Conservation (phyloP, 352 stramenopile species). For the Phytophthora cactorum region DNA sequence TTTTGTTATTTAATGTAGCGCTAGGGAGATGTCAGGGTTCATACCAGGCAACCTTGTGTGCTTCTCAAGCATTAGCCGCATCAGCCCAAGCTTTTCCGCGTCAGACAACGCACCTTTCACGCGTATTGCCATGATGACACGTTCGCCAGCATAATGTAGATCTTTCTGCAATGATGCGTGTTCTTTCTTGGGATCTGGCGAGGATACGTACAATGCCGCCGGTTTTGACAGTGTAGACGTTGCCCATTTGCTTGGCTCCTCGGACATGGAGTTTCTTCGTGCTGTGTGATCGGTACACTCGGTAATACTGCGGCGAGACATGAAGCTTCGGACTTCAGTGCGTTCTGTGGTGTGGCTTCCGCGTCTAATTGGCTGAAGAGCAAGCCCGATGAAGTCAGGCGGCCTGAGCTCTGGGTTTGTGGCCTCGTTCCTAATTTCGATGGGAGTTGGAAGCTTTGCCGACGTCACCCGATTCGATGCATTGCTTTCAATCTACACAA, state of each 20-base stretch:
- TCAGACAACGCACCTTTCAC: conserved; percentile 54
- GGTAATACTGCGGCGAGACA: conserved; percentile 27
- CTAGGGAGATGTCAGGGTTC: not conserved
- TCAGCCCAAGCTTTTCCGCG: conserved; percentile 65
- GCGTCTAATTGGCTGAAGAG: conserved; percentile 3
- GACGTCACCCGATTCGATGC: conserved; percentile 18
- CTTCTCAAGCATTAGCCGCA: conserved; percentile 56
- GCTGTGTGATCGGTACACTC: conserved; percentile 18
- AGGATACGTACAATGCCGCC: not conserved
- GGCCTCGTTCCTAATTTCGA: conserved; percentile 1
- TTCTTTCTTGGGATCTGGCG: not conserved
- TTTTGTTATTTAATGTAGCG: not conserved
- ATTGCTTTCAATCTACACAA: conserved; percentile 18
- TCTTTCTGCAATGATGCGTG: conserved; percentile 27
- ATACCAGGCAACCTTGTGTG: conserved; percentile 15
- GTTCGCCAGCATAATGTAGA: conserved; percentile 64
- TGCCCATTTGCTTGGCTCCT: conserved; percentile 25
- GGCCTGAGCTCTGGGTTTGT: not conserved
- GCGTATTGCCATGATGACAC: conserved; percentile 71
- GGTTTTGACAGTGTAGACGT: conserved; percentile 2
- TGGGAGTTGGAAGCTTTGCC: not conserved
- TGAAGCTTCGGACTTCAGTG: conserved; percentile 27
- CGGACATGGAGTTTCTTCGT: conserved; percentile 4
- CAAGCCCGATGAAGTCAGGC: conserved; percentile 19
- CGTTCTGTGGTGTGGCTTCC: conserved; percentile 10